These are phyloP conservation scores for Radiomyces spectabilis DNA, from an alignment of 192 early-diverging fungal species.

Conservation along the genomic window DNA sequence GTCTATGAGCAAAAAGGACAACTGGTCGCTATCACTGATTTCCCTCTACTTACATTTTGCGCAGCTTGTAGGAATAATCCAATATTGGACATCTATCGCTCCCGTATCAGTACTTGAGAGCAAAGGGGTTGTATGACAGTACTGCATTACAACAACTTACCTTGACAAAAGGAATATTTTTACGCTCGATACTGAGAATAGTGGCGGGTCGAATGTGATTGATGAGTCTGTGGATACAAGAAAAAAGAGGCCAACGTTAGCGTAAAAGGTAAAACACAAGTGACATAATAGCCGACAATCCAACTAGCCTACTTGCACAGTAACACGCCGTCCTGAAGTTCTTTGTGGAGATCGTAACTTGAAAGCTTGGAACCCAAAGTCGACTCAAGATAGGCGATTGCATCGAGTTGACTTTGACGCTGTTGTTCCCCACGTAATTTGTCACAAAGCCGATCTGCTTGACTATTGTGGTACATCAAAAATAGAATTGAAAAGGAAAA, in stretches of 20 bases:
- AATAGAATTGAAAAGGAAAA: too few relatives aligned
- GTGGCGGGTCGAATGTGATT: slow-evolving; percentile 63
- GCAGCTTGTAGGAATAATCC: slow-evolving; percentile 64
- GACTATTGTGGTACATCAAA: too few relatives aligned
- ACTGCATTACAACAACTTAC: slow-evolving; percentile 11
- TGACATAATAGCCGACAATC: background rate
- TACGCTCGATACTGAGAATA: slow-evolving; percentile 58
- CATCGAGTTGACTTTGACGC: background rate
- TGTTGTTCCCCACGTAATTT: slow-evolving; percentile 10
- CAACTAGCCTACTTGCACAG: slow-evolving; percentile 55
- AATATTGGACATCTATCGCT: slow-evolving; percentile 74
- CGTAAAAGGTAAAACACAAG: background rate
- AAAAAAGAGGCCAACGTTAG: background rate
- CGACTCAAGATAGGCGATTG: slow-evolving; percentile 5
- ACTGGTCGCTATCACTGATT: background rate
- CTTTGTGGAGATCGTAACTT: slow-evolving; percentile 46
- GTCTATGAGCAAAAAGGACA: background rate
- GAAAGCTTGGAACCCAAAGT: slow-evolving; percentile 28
- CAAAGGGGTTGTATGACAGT: background rate
- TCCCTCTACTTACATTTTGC: slow-evolving; percentile 30
- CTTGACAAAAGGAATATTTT: slow-evolving; percentile 64
- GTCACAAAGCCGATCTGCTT: slow-evolving; percentile 4
- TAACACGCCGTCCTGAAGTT: slow-evolving; percentile 69
- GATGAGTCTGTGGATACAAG: slow-evolving; percentile 41
- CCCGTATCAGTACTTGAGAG: background rate